Evolutionary conservation across 768 basidiomycete species (phyloP).

Genomic region (Russula brevipes): DNA sequence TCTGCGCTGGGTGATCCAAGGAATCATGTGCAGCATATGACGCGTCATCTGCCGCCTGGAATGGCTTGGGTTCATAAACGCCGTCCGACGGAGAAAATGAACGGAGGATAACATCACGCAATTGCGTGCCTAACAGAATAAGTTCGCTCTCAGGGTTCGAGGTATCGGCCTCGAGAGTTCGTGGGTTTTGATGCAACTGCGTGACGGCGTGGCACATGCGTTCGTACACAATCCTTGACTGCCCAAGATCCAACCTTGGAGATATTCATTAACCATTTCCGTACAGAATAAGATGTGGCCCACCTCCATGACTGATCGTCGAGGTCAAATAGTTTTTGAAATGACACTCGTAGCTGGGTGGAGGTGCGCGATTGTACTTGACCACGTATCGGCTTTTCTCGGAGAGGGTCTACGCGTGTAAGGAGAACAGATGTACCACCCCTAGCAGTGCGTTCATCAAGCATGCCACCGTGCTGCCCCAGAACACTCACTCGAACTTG

Average conservation of each 20-base stretch:
- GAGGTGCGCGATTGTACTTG: conserved; percentile 46
- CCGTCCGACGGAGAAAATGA: conserved; percentile 39
- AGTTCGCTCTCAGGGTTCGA: conserved; percentile 39
- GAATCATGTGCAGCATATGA: conserved; percentile 36
- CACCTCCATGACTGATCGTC: conserved; percentile 48
- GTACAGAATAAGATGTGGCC: background rate
- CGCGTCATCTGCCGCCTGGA: conserved; percentile 40
- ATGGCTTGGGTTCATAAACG: conserved; percentile 32
- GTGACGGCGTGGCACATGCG: conserved; percentile 67
- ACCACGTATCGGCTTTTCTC: conserved; percentile 49
- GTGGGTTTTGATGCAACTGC: conserved; percentile 51
- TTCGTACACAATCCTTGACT: conserved; percentile 57
- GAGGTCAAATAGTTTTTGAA: conserved; percentile 45
- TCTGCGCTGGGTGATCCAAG: conserved; percentile 36
- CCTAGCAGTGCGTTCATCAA: conserved; percentile 34
- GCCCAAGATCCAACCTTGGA: conserved; percentile 59
- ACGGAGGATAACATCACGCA: conserved; percentile 66
- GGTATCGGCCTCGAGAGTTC: conserved; percentile 33
- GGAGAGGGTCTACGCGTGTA: conserved; percentile 56
- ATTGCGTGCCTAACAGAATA: conserved; percentile 62
- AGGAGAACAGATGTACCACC: conserved; percentile 66
- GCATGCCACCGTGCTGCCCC: conserved; percentile 7
- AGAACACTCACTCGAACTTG: conserved; percentile 56
- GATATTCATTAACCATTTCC: conserved; percentile 3
- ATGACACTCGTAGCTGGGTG: conserved; percentile 54